Base-by-base conservation (phyloP, 2,329 filamentous ascomycete genomes). In the Talaromyces islandicus region DNA sequence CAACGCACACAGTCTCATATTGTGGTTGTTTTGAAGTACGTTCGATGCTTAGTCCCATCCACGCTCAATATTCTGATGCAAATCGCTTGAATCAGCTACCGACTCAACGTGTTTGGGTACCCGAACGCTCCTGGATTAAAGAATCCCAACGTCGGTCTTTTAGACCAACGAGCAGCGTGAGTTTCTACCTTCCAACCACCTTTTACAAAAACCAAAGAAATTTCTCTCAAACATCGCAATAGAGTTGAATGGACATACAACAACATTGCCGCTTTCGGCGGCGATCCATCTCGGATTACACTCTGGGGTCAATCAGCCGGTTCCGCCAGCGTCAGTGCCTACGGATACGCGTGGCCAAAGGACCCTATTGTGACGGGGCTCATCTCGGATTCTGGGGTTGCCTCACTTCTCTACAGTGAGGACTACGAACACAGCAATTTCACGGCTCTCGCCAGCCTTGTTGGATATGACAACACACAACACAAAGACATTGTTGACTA, bases 391-490 rank as follows among this genome's bases (percentile, higher is more conserved):
- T 68, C 66, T 1, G 68, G 66, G 3, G 56, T 54, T 17, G 41
- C 62, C n/a, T 17, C 57, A 12, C 41, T 57, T 10, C 0, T 48
- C 21, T 29, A 57, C 2, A 60, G 62, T 12, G 32, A 60, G 11
- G 64, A 67, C 30, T 50, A 56, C 27, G 51, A 54, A 1, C 58
- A 67, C 11, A 64, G 64, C 14, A 67, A 67, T 54, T 71, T 71
- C 58, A 68, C 65, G 11, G 69, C 68, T 54, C 67, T 71, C 10
- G 69, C 69, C 7, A 57, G 60, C 7, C 56, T 63, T 17, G 29
- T 71, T 19, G 68, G 68, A 32, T 71, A 70, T 54, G 60, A 59
- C 38, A 56, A 48, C 14, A 50, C 55, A n/a, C n/a, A 38, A 38
- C 35, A 38, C 17, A n/a, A n/a, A n/a, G 12, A 38, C 17, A n/a